phyloP scores from a whole-genome alignment of 1,284 basidiomycete genomes.

The Heterobasidion irregulare region DNA sequence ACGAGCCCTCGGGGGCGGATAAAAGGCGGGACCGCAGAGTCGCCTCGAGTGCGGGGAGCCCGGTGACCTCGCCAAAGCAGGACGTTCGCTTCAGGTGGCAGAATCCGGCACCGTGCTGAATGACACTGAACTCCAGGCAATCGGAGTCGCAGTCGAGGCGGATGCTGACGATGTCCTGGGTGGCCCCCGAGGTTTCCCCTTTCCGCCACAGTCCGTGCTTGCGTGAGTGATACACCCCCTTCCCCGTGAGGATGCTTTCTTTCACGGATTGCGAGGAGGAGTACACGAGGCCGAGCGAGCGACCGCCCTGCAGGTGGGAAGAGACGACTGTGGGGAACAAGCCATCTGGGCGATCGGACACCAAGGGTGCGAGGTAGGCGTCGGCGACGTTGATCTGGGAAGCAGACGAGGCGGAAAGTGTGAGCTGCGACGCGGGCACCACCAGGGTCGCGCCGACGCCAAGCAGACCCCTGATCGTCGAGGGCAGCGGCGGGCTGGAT shows the following conservation, averaged over 20 bases:
- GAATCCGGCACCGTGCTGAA: conserved; percentile 89
- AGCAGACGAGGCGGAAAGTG: conserved; percentile 43
- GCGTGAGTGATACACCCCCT: conserved; percentile 94
- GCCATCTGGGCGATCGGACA: conserved; percentile 87
- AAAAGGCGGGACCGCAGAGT: conserved; percentile 71
- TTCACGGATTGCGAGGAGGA: conserved; percentile 87
- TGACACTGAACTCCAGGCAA: conserved; percentile 85
- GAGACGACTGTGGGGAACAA: conserved; percentile 90
- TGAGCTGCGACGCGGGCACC: conserved; percentile 68
- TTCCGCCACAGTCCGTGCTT: conserved; percentile 97
- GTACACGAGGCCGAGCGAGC: conserved; percentile 91
- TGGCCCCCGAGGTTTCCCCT: conserved; percentile 93
- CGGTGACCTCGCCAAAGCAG: conserved; percentile 79
- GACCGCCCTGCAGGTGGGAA: conserved; percentile 63
- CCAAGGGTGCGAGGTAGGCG: conserved; percentile 76
- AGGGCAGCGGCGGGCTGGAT: conserved; percentile 35
- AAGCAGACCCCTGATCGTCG: conserved; percentile 47
- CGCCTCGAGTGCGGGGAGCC: conserved; percentile 77
- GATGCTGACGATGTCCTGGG: conserved; percentile 82
- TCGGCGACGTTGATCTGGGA: conserved; percentile 72
- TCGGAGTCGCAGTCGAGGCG: conserved; percentile 92
- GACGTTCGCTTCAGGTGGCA: conserved; percentile 85
- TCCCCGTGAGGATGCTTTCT: conserved; percentile 83
- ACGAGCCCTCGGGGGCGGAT: conserved; percentile 84
- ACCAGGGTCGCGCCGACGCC: conserved; percentile 61